Evolutionary conservation across 1,284 basidiomycete genomes (phyloP).

Genomic region (Ustilago shanxiensis): DNA sequence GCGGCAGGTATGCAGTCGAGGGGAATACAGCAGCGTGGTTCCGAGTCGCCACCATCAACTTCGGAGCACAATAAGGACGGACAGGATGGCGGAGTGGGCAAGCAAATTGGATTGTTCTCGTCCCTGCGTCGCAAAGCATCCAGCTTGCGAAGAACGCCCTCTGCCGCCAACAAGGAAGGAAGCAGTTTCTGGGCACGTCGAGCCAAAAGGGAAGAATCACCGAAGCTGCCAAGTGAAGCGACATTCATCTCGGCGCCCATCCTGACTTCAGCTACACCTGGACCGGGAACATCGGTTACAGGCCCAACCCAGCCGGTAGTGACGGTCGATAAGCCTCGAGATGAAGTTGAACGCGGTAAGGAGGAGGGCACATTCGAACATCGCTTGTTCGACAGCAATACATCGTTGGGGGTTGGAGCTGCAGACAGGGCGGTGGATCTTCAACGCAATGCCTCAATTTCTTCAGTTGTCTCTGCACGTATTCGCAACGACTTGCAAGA

Average conservation of each 20-base stretch:
- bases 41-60: slow-evolving; percentile 10
- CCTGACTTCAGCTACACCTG: slow-evolving; percentile 20
- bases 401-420: background rate
- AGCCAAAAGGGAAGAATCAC: slow-evolving; percentile 31
- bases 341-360: background rate
- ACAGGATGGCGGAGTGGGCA: slow-evolving; percentile 22
- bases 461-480: slow-evolving; percentile 38
- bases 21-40: background rate
- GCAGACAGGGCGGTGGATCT: slow-evolving; percentile 13
- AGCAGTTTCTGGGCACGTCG: slow-evolving; percentile 36
- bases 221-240: slow-evolving; percentile 30
- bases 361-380: slow-evolving; percentile 38
- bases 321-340: slow-evolving; percentile 11
- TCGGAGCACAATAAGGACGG: slow-evolving; percentile 1
- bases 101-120: slow-evolving; percentile 50
- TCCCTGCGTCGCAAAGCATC: slow-evolving; percentile 56
- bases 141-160: slow-evolving; percentile 35
- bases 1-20: slow-evolving; percentile 1
- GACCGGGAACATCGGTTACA: slow-evolving; percentile 9
- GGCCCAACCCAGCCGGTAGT: slow-evolving; percentile 25
- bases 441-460: slow-evolving; percentile 40
- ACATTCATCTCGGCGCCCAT: slow-evolving; percentile 49
- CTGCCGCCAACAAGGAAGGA: slow-evolving; percentile 24
- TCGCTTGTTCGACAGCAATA: slow-evolving; percentile 25
- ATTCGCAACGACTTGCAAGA: slow-evolving; percentile 40